Evolutionary conservation across 2,329 filamentous ascomycete species (phyloP).

Genomic region (Hypoxylon sp.): DNA sequence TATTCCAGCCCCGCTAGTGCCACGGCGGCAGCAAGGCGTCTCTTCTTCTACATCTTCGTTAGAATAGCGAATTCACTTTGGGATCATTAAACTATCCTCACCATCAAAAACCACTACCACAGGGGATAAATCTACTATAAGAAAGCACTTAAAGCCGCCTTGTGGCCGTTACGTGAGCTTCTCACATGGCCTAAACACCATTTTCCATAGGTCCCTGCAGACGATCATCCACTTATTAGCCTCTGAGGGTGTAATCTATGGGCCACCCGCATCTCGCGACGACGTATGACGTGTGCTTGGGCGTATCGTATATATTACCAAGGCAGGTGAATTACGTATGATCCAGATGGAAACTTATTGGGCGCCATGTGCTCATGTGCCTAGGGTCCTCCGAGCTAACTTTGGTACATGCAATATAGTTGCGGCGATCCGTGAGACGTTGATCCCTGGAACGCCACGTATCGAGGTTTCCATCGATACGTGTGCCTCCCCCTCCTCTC

Average conservation of each 20-base stretch:
- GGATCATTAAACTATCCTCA: neutral
- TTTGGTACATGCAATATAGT: constrained; percentile 39
- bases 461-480: constrained; percentile 22
- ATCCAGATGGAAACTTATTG: neutral
- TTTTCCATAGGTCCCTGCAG: constrained; percentile 17
- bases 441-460: constrained; percentile 31
- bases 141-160: neutral
- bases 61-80: constrained; percentile 34
- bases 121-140: neutral
- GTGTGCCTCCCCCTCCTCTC: neutral
- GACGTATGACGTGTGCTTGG: constrained; percentile 19
- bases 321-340: neutral
- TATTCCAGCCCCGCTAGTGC: constrained; percentile 5
- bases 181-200: constrained; percentile 15
- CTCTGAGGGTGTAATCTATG: constrained; percentile 11
- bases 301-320: constrained; percentile 35
- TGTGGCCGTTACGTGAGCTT: constrained; percentile 9
- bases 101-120: neutral
- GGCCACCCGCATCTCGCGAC: constrained; percentile 16
- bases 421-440: constrained; percentile 32
- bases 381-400: constrained; percentile 28
- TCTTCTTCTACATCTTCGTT: constrained; percentile 29
- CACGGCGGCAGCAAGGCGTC: constrained; percentile 9
- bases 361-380: constrained; percentile 27
- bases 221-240: constrained; percentile 4